Base-by-base conservation (phyloP, 192 early-diverging fungal species). In the Chytriomyces sp. region DNA sequence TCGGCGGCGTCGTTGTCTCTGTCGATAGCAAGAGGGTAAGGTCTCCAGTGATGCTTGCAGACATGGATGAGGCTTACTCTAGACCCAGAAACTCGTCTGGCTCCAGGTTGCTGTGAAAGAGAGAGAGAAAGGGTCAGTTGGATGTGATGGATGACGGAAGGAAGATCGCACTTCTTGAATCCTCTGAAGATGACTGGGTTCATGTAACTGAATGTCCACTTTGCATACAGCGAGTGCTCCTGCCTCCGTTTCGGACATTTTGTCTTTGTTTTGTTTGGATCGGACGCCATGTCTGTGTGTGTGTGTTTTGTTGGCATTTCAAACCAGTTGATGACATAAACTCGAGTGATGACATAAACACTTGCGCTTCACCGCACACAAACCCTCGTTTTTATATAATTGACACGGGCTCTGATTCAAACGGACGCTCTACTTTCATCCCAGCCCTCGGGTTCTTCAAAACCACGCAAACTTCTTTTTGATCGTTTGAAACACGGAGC, bases 121-220 rank as follows among this genome's bases (percentile, higher is more conserved):
- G 28, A 35, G 28, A 35, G 28, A 35, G 28, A 35, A 35, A 35
- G 28, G 28, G 28, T 35, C 28, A 35, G 28, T 35, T 0, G 28
- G 28, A 1, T 35, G 62, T n/a, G 13, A 57, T 1, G 11, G 53
- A 57, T 57, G 53, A 18, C 53, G 3, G 3, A 64, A 3, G 18
- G 1, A 1, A 2, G n/a, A 57, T 5, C 69, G 20, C 26, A 71
- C 69, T 60, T 50, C 57, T 50, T 59, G 60, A 64, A 49, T 16
- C 85, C 85, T 44, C 69, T 26, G n/a, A 60, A 18, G 57, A 86
- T 75, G 59, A 86, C 77, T 6, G 69, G 73, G 68, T 78, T 79
- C 79, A 86, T 76, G 73, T 80, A 84, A 7, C n/a, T 7, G 53
- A 69, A 83, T 9, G 79, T 81, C 79, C 76, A 79, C 59, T 61